A percentile compares a stretch with the other conserved stretches of the same genome.
Evolutionary conservation across 2,329 filamentous ascomycete genomes (phyloP).

Genomic region (Hypoxylon sp.): DNA sequence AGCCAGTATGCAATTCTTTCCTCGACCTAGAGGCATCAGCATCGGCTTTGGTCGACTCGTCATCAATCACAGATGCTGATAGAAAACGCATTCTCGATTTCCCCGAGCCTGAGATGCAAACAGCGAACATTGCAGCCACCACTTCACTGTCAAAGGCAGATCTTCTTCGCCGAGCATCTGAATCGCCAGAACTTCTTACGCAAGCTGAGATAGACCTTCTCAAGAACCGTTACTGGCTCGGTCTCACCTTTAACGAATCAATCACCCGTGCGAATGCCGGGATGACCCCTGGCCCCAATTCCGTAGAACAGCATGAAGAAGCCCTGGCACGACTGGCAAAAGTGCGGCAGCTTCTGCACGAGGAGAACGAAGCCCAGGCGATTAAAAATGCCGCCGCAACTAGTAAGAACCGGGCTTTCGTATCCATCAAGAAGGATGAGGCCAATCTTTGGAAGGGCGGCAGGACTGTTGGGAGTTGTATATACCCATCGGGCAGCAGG

Average conservation of each 20-base stretch:
- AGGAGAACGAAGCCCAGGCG: neutral
- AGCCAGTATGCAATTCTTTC: neutral
- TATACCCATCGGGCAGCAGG: no score
- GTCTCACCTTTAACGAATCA: neutral
- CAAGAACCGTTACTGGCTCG: neutral
- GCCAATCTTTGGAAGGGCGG: neutral
- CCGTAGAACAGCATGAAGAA: neutral
- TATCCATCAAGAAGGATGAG: neutral
- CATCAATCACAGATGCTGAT: neutral
- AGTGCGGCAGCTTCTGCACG: neutral
- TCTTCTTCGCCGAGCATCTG: neutral
- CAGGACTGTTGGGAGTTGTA: no score
- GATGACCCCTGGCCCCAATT: no score
- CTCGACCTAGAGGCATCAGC: neutral
- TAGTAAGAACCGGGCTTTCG: no score
- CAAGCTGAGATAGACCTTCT: neutral
- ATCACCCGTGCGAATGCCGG: neutral
- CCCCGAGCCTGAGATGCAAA: neutral
- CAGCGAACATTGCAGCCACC: conserved; percentile 1
- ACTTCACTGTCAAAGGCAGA: neutral
- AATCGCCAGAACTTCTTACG: neutral
- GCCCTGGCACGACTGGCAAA: neutral
- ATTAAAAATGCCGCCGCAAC: neutral
- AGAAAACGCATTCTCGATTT: neutral
- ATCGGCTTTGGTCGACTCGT: neutral